Conservation (phyloP, 306 rosid genomes). For the Quercus cerris region DNA sequence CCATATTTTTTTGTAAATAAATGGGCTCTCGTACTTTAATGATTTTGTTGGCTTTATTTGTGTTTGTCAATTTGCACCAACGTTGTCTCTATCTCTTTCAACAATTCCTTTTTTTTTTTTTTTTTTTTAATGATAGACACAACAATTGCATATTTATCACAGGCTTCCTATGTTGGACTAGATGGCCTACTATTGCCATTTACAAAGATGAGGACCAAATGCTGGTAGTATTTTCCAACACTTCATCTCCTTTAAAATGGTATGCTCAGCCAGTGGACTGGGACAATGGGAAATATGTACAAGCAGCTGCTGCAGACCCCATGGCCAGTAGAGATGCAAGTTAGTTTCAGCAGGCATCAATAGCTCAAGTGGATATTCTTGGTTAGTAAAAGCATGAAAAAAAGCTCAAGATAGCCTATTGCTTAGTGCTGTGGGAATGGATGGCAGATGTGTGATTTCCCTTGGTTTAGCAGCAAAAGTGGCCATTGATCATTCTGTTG, state of each 20-base stretch:
- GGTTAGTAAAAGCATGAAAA: constrained; percentile 7
- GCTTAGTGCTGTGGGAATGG: background rate
- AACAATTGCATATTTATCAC: background rate
- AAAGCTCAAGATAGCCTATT: constrained; percentile 6
- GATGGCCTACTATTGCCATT: constrained; percentile 17
- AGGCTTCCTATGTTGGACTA: constrained; percentile 15
- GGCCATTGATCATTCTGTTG: background rate
- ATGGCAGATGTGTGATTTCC: constrained; percentile 23
- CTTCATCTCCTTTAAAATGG: background rate
- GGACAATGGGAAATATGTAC: constrained; percentile 19
- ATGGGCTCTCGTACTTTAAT: no score
- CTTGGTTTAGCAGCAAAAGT: constrained; percentile 10
- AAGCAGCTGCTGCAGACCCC: background rate
- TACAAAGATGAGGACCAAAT: constrained; percentile 1
- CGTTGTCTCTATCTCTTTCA: constrained; percentile 16
- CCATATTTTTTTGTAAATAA: no score
- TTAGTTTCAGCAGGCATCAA: constrained; percentile 26
- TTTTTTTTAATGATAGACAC: no score
- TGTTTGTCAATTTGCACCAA: constrained; percentile 23
- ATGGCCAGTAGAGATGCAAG: background rate
- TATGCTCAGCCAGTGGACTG: constrained; percentile 4
- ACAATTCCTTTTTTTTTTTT: background rate
- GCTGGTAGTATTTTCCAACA: constrained; percentile 6
- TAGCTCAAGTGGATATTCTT: constrained; percentile 6
- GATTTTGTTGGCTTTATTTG: background rate